Percentiles rank a stretch among this genome's conserved stretches.
phyloP scores from a whole-genome alignment of 179 eudicot species.

The Silene vulgaris region DNA sequence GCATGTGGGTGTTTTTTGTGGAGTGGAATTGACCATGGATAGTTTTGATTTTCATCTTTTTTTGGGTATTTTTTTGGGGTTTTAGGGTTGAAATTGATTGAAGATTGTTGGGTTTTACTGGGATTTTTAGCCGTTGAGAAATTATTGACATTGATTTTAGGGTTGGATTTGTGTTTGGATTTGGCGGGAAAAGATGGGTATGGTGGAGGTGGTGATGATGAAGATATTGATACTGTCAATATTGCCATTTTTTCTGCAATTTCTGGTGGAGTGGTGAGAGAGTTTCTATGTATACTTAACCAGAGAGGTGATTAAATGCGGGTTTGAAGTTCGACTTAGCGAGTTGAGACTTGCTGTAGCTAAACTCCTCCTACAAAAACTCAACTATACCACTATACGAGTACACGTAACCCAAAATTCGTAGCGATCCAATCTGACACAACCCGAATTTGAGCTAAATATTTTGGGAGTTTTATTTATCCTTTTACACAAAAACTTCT shows the following conservation, averaged over 20 bases:
- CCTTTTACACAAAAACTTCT: no score
- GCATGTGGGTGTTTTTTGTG: slow-evolving; percentile 64
- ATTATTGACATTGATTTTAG: slow-evolving; percentile 12
- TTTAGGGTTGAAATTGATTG: neutral
- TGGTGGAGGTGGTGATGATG: slow-evolving; percentile 25
- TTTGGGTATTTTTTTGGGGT: slow-evolving; percentile 2
- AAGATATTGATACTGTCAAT: slow-evolving; percentile 17
- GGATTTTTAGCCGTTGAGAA: neutral
- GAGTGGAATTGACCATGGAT: slow-evolving; percentile 52
- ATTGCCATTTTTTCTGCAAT: slow-evolving; percentile 21
- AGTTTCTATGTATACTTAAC: neutral
- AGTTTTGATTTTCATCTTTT: slow-evolving; percentile 18
- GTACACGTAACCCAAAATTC: no score
- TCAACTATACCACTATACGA: no score
- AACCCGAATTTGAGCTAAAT: no score
- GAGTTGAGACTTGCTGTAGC: no score
- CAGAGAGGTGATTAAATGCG: no score
- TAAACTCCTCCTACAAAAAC: no score
- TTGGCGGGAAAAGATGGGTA: slow-evolving; percentile 25
- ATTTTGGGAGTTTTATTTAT: no score
- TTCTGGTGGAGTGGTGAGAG: neutral
- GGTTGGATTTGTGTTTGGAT: slow-evolving; percentile 10
- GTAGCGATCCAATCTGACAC: no score
- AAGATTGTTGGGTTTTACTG: neutral
- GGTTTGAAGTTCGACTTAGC: no score